Conservation (phyloP, 495 filamentous ascomycete species). For the Tuber magnatum region DNA sequence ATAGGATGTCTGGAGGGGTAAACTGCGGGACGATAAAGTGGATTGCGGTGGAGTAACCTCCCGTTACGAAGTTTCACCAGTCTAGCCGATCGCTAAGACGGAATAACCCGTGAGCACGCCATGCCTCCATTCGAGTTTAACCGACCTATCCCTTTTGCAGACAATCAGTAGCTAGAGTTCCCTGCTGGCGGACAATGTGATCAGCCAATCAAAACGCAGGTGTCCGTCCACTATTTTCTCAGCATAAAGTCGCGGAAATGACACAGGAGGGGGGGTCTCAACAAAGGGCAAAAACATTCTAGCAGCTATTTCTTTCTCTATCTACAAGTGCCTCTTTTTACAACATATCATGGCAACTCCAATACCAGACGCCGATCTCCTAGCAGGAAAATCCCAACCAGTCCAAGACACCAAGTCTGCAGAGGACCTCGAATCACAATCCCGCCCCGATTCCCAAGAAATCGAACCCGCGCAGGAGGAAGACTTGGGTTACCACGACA, state of each 20-base stretch:
- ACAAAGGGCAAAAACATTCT: background rate
- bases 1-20: background rate
- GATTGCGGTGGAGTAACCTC: background rate
- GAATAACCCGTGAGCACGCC: background rate
- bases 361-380: background rate
- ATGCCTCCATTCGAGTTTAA: background rate
- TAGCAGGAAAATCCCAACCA: background rate
- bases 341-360: background rate
- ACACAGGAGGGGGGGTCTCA: background rate
- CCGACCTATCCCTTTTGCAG: too few species aligned
- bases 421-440: background rate
- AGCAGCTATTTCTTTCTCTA: background rate
- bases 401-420: background rate
- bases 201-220: background rate
- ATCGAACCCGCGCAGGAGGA: background rate
- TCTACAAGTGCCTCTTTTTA: background rate
- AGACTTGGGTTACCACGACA: conserved; percentile 18
- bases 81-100: background rate
- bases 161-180: background rate
- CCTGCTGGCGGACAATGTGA: background rate
- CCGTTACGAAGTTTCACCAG: background rate
- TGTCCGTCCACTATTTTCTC: background rate
- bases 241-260: background rate
- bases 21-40: background rate
- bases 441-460: conserved; percentile 1